Conservation (phyloP, 768 basidiomycete genomes). For the Tephrocybe sp. region DNA sequence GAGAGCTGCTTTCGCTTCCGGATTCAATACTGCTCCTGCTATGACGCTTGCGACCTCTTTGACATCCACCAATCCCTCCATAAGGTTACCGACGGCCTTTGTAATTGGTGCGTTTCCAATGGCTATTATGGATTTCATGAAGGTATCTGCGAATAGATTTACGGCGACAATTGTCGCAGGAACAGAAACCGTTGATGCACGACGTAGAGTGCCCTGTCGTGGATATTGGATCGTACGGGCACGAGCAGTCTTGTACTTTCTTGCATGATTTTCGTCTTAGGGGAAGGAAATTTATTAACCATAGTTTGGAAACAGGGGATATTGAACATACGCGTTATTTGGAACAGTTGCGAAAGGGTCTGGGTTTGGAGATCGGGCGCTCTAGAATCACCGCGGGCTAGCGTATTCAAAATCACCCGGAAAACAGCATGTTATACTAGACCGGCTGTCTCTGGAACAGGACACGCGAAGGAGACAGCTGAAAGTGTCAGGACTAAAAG, state of each 20-base stretch:
- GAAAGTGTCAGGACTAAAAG: neutral
- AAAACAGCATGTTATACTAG: neutral
- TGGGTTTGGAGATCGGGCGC: neutral
- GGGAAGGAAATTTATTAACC: neutral
- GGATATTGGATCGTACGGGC: neutral
- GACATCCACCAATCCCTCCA: conserved; percentile 6
- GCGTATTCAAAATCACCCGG: neutral
- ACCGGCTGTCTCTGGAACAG: neutral
- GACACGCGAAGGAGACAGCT: neutral
- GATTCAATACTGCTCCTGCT: conserved; percentile 6
- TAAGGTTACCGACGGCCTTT: conserved; percentile 6
- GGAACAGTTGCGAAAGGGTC: neutral
- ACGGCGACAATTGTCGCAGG: conserved; percentile 9
- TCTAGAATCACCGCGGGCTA: neutral
- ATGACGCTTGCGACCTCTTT: conserved; percentile 4
- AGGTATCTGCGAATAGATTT: neutral
- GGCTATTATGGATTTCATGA: neutral
- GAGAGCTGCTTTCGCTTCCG: conserved; percentile 8
- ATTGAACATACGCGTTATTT: neutral
- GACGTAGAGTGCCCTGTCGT: conserved; percentile 2
- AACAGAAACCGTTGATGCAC: conserved; percentile 8
- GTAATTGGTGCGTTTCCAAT: conserved; percentile 10
- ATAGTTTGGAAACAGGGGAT: neutral
- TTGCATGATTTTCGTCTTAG: neutral
- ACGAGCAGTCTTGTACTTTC: conserved; percentile 2